Conservation (phyloP, 192 early-diverging fungal genomes). For the Blastocladiella britannica region DNA sequence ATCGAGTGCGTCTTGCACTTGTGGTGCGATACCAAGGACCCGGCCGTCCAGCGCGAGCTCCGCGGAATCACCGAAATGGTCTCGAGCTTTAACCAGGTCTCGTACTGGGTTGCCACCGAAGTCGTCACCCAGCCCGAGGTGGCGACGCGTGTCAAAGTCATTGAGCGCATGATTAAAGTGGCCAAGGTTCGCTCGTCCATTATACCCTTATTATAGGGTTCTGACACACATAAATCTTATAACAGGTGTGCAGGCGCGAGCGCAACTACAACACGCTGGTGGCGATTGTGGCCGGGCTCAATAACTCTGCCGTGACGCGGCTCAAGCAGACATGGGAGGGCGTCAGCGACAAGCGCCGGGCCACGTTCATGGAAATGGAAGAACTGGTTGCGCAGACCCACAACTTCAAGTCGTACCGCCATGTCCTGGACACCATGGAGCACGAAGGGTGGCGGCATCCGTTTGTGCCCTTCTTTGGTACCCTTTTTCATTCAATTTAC, state of each 20-base stretch:
- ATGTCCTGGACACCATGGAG: background rate
- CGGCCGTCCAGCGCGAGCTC: background rate
- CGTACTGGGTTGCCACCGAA: constrained; percentile 4
- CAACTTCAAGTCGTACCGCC: background rate
- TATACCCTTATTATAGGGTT: background rate
- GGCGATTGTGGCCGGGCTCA: constrained; percentile 2
- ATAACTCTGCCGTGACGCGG: constrained; percentile 2
- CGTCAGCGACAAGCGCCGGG: background rate
- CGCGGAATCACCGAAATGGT: constrained; percentile 1
- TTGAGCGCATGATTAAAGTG: constrained; percentile 3
- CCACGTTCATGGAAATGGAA: background rate
- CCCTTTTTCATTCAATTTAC: background rate
- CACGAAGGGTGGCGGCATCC: background rate
- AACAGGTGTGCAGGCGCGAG: background rate
- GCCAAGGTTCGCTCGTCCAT: background rate
- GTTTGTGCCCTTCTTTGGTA: background rate
- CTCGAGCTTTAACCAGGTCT: background rate
- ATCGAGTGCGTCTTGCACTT: constrained; percentile 3
- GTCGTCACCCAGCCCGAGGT: constrained; percentile 2
- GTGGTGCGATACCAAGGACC: constrained; percentile 1
- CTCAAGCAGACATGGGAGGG: constrained; percentile 4
- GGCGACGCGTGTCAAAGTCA: constrained; percentile 1
- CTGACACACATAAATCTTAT: background rate
- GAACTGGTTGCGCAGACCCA: background rate
- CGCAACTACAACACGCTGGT: constrained; percentile 2